Evolutionary conservation across 495 filamentous ascomycete genomes (phyloP).

Genomic region (Darksidea phi): DNA sequence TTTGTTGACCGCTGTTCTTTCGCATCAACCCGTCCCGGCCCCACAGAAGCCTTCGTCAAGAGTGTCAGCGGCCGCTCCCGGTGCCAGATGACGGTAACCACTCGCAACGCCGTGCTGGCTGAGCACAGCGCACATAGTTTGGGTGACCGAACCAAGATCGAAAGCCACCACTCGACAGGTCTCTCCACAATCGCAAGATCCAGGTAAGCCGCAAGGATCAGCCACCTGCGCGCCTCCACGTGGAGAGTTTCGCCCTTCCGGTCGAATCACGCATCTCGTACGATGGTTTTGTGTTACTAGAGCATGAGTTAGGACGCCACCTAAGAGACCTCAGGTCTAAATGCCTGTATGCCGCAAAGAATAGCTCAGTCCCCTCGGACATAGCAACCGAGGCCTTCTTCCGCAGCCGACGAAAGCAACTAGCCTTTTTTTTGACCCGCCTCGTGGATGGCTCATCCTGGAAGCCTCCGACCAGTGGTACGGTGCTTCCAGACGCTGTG

Average conservation of each 20-base stretch:
- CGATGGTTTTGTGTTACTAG: constrained; percentile 9
- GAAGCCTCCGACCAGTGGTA: no score
- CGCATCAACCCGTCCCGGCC: constrained; percentile 7
- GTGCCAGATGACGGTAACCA: not conserved
- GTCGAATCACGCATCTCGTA: constrained; percentile 18
- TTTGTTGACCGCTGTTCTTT: constrained; percentile 11
- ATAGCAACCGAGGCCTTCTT: no score
- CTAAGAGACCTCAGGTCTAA: not conserved
- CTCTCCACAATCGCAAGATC: constrained; percentile 13
- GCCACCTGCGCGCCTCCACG: constrained; percentile 17
- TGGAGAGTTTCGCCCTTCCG: constrained; percentile 10
- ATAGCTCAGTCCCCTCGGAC: no score
- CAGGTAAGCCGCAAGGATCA: constrained; percentile 19
- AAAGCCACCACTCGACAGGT: constrained; percentile 12
- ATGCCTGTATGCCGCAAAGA: no score
- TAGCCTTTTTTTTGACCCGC: no score
- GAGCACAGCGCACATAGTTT: constrained; percentile 7
- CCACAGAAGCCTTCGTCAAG: constrained; percentile 15
- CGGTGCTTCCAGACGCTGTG: no score
- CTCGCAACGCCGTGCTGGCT: not conserved
- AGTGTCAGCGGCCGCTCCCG: constrained; percentile 7
- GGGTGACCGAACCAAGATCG: constrained; percentile 4
- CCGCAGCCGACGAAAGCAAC: no score
- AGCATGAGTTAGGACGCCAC: constrained; percentile 23
- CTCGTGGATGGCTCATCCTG: no score